Evolutionary conservation across 1,284 basidiomycete genomes (phyloP).

Genomic region (Ceratobasidium sp.): DNA sequence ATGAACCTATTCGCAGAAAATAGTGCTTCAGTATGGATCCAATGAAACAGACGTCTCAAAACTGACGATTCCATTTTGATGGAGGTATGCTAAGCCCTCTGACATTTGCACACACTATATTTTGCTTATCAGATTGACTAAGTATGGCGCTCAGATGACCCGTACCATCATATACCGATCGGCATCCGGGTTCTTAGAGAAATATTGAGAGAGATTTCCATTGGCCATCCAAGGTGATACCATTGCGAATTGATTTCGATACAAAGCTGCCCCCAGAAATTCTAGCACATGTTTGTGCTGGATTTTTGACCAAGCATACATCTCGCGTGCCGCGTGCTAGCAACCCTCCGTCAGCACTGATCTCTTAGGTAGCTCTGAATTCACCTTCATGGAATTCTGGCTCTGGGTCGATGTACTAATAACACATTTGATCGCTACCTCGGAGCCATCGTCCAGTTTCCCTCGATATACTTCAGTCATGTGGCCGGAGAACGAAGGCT

Average conservation of each 20-base stretch:
- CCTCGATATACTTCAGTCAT: not conserved
- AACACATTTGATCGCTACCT: constrained; percentile 6
- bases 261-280: not conserved
- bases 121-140: too few relatives aligned
- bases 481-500: not conserved
- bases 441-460: not conserved
- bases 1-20: not conserved
- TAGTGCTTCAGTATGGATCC: not conserved
- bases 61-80: not conserved
- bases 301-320: not conserved
- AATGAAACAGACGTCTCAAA: too few relatives aligned
- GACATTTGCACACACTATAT: not conserved
- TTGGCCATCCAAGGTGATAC: constrained; percentile 9
- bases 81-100: not conserved
- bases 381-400: not conserved
- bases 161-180: constrained; percentile 1
- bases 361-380: not conserved
- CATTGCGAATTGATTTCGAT: not conserved
- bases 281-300: not conserved
- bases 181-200: not conserved
- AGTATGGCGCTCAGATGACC: too few relatives aligned
- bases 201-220: not conserved
- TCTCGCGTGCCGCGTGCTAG: not conserved
- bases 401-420: not conserved
- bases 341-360: not conserved